phyloP scores from a whole-genome alignment of 2,329 filamentous ascomycete genomes.

The Akanthomyces lecanii region DNA sequence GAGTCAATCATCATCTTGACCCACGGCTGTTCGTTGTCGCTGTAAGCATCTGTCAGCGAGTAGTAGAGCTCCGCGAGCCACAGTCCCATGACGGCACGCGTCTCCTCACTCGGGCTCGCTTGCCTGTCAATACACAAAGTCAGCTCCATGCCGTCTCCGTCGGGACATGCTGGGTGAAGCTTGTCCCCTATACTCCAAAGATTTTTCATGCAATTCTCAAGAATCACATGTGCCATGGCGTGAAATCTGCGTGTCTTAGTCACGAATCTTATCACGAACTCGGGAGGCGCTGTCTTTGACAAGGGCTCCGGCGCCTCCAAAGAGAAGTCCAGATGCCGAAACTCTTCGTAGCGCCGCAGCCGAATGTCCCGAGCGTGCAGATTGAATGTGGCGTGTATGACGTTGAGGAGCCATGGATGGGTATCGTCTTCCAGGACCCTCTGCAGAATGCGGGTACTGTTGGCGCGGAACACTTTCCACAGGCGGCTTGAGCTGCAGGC shows the following conservation, averaged over 20 bases:
- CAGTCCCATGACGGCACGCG: neutral
- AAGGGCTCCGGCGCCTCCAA: neutral
- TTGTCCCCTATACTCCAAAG: neutral
- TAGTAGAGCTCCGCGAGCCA: slow-evolving; percentile 3
- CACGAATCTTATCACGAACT: neutral
- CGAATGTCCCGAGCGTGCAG: neutral
- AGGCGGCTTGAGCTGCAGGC: neutral
- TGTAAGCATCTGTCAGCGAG: neutral
- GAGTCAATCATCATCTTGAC: too few species aligned
- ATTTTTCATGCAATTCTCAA: neutral
- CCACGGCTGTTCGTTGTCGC: neutral
- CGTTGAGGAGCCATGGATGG: neutral
- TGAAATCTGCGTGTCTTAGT: neutral
- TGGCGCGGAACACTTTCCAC: neutral
- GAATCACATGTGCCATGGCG: neutral
- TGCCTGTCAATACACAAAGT: neutral
- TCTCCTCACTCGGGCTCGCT: neutral
- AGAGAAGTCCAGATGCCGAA: neutral
- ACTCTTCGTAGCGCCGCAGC: too few species aligned
- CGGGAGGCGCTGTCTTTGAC: neutral
- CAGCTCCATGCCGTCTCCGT: neutral
- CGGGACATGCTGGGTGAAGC: neutral
- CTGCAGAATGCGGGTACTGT: neutral
- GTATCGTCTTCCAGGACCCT: neutral
- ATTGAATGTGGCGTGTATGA: neutral